Base-by-base conservation (phyloP, 768 basidiomycete species). In the Pisolithus microcarpus region DNA sequence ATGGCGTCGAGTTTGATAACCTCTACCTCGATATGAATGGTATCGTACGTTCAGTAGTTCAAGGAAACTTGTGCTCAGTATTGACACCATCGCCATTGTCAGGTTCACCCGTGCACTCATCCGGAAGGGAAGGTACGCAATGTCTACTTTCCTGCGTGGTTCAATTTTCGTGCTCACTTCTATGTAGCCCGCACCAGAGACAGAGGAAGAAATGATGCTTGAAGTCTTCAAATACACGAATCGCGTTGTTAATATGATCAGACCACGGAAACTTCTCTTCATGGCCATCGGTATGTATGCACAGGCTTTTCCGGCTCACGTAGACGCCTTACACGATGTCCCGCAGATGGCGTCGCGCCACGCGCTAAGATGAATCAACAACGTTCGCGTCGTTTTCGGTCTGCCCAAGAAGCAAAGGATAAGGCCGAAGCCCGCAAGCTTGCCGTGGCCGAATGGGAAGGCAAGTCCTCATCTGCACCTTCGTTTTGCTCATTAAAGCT, bases 341-440 rank as follows among this genome's bases (percentile, higher is more conserved):
- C 49, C 39, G 38, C 50, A 95, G 94, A 98, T 62, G 95, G 95
- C 53, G 95, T 97, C 19, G 95, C 95, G 9, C 95, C 95, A 30
- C 84, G 95, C 61, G 96, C 96, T 38, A 99, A 99, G 73, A 99
- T 99, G 96, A 99, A 99, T 65, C 96, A 99, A 63, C 96, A 99
- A 66, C 91, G 96, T 9, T 92, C 93, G 15, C 79, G 96, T 58
- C 91, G 96, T 50, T 99, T 99, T 72, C 81, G 96, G 53, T 81
- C 93, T 19, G 84, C 91, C 2, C 92, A 95, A 65, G 96, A 99
- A 67, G 93, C 96, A 4, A 84, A 86, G 54, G 91, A 95, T 34
- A 95, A 96, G 69, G 93, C 91, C 52, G 84, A 90, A 51, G 90
- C 91, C 44, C 79, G 84, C 38, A 80, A 81, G 63, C 86, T 94